These are phyloP conservation scores for Trypanosoma cruzi DNA, from an alignment of 208 protist genomes.

Conservation along the genomic window DNA sequence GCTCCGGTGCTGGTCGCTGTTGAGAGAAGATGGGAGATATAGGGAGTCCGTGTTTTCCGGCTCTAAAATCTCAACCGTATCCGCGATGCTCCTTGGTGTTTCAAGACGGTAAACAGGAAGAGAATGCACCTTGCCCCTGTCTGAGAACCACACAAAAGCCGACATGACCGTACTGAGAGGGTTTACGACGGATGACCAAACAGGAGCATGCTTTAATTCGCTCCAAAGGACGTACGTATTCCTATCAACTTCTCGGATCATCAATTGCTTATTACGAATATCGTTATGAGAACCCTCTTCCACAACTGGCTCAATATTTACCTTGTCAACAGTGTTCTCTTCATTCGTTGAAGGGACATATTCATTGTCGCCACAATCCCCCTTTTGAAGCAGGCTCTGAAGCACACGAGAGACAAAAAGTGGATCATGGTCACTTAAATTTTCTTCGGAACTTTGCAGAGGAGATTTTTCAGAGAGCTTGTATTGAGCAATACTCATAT, in stretches of 20 bases:
- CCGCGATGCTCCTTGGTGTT: neutral
- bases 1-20: neutral
- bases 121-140: conserved; percentile 6
- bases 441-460: neutral
- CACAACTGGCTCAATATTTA: neutral
- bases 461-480: conserved; percentile 37
- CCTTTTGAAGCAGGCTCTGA: conserved; percentile 35
- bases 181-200: conserved; percentile 16
- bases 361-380: neutral
- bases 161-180: neutral
- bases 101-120: conserved; percentile 15
- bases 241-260: conserved; percentile 6
- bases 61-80: neutral
- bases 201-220: neutral
- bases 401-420: conserved; percentile 55
- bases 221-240: conserved; percentile 25
- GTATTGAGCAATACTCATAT: conserved; percentile 51
- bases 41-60: neutral
- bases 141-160: conserved; percentile 23
- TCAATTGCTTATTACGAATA: neutral
- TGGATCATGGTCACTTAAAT: conserved; percentile 15
- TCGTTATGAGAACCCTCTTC: neutral
- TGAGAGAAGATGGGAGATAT: conserved; percentile 1
- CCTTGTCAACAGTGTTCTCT: neutral
- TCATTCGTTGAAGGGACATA: neutral